These are phyloP conservation scores for Effrenium voratum DNA, from an alignment of 73 alveolate genomes.

Conservation along the genomic window DNA sequence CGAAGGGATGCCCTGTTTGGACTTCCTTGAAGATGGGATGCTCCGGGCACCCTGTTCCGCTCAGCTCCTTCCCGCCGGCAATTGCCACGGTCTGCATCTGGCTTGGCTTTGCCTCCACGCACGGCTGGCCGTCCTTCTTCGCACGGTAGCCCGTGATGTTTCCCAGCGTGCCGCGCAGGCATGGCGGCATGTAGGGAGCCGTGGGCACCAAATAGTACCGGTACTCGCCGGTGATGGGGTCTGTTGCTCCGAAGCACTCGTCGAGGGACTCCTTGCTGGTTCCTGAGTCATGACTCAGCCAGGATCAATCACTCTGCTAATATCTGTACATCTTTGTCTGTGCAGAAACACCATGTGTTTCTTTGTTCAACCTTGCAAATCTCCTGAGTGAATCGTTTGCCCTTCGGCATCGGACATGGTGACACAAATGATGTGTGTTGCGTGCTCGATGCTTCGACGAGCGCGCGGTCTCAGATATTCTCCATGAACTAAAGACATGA, in stretches of 20 bases:
- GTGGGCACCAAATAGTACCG: constrained; percentile 16
- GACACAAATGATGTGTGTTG: too few relatives aligned
- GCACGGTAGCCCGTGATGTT: not conserved
- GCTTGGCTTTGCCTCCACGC: not conserved
- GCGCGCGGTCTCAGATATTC: too few relatives aligned
- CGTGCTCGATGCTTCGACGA: too few relatives aligned
- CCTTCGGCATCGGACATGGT: too few relatives aligned
- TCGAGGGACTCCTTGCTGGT: constrained; percentile 7
- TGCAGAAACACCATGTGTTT: too few relatives aligned
- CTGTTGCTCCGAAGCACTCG: constrained; percentile 53
- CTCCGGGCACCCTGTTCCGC: not conserved
- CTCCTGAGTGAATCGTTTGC: too few relatives aligned
- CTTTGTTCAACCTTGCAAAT: too few relatives aligned
- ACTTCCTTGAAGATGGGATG: not conserved
- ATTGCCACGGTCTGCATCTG: not conserved
- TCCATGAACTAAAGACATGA: too few relatives aligned
- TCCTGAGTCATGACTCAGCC: not conserved
- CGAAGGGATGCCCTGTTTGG: not conserved
- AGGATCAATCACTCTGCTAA: too few relatives aligned
- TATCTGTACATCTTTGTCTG: too few relatives aligned
- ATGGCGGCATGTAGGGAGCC: constrained; percentile 45
- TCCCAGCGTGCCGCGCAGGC: constrained; percentile 38
- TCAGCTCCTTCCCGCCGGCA: not conserved
- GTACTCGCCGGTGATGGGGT: not conserved
- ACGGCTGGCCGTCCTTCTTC: not conserved